phyloP scores from a whole-genome alignment of 2,329 filamentous ascomycete genomes.

The Penicillium griseofulvum region DNA sequence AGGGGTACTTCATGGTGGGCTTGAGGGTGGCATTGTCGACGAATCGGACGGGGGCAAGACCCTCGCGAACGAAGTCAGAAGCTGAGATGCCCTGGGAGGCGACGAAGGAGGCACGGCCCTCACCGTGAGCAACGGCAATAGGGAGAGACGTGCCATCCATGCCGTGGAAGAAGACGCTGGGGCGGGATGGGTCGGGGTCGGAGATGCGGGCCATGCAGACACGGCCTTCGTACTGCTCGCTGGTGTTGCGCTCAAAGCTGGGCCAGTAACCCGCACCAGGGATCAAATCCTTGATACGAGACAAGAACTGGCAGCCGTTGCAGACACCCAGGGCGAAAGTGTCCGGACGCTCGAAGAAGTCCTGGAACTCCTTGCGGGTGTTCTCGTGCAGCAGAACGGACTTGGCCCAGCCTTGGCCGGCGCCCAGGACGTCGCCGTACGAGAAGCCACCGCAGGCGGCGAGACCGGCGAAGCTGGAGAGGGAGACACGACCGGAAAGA shows the following conservation, averaged over 20 bases:
- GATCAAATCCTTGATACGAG: constrained; percentile 76
- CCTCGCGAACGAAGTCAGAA: constrained; percentile 57
- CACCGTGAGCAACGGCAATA: constrained; percentile 85
- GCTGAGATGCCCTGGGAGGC: constrained; percentile 49
- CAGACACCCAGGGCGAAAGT: constrained; percentile 93
- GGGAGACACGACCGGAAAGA: constrained; percentile 73
- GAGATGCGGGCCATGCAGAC: constrained; percentile 80
- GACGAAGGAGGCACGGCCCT: constrained; percentile 75
- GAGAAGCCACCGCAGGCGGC: constrained; percentile 97
- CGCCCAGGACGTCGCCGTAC: constrained; percentile 87
- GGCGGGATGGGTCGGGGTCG: constrained; percentile 55
- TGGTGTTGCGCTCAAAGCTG: constrained; percentile 78
- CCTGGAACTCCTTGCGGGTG: constrained; percentile 72
- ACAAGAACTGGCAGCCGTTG: constrained; percentile 96
- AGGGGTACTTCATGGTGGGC: constrained; percentile 79
- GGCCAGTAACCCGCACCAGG: constrained; percentile 82
- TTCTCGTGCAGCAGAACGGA: constrained; percentile 80
- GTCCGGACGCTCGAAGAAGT: constrained; percentile 82
- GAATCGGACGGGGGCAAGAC: constrained; percentile 76
- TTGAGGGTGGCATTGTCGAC: constrained; percentile 72
- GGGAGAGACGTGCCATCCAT: constrained; percentile 81
- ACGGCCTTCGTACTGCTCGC: constrained; percentile 86
- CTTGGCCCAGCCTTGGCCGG: constrained; percentile 96
- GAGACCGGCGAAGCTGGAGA: constrained; percentile 79
- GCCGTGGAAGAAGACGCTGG: constrained; percentile 83